Percentiles rank a stretch among this genome's conserved stretches.
Conservation (phyloP, 1,284 basidiomycete genomes). For the Trametes pubescens region DNA sequence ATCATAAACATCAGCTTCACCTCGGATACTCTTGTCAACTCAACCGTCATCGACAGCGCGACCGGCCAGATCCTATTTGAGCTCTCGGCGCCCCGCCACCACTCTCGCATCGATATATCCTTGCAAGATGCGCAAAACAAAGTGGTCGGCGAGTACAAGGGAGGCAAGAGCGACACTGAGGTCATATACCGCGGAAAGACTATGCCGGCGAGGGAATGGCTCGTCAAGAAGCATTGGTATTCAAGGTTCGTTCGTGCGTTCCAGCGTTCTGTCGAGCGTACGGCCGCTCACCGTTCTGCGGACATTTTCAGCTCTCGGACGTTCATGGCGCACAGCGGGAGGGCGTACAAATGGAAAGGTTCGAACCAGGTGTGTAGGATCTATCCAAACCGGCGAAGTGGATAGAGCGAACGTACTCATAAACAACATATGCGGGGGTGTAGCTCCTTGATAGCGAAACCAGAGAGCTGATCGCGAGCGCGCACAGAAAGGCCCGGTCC, state of each 20-base stretch:
- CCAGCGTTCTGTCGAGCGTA: too few relatives aligned
- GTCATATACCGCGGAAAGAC: neutral
- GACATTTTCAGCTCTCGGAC: neutral
- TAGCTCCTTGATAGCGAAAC: conserved; percentile 4
- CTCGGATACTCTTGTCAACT: neutral
- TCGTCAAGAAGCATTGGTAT: neutral
- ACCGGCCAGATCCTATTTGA: neutral
- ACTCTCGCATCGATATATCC: neutral
- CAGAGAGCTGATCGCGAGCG: neutral
- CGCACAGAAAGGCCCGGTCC: neutral
- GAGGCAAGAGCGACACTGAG: neutral
- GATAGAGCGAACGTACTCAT: too few relatives aligned
- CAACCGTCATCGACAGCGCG: conserved; percentile 1
- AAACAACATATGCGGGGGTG: too few relatives aligned
- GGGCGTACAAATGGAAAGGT: conserved; percentile 1
- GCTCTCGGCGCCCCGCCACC: neutral
- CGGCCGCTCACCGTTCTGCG: neutral
- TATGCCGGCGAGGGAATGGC: neutral
- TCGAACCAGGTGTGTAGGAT: too few relatives aligned
- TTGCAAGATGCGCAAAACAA: neutral
- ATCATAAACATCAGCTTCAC: conserved; percentile 2
- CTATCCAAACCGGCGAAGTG: too few relatives aligned
- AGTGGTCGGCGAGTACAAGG: neutral
- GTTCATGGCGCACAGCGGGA: conserved; percentile 1
- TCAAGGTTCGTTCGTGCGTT: neutral